phyloP scores from a whole-genome alignment of 805 yeast species.

The Suhomyces pyralidae region DNA sequence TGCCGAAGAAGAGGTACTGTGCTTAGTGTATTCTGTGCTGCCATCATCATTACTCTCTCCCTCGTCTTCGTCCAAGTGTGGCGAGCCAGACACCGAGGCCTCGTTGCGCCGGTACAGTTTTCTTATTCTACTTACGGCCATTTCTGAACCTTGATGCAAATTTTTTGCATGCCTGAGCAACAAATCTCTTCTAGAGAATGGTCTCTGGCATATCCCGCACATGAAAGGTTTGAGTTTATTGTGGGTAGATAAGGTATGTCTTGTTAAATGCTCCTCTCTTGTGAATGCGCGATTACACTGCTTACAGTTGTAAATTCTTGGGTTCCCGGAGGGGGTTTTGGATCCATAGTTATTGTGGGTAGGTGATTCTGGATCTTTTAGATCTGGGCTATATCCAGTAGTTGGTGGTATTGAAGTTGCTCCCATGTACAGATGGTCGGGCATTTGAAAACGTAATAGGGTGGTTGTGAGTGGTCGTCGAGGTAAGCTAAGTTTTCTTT shows the following conservation, averaged over 20 bases:
- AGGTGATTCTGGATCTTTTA: neutral
- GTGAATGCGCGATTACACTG: constrained; percentile 45
- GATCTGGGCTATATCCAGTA: neutral
- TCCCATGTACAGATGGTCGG: neutral
- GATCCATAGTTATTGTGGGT: constrained; percentile 30
- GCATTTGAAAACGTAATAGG: neutral
- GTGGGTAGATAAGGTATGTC: constrained; percentile 43
- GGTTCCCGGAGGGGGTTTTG: constrained; percentile 44
- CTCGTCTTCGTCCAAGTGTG: neutral
- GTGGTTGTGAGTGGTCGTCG: neutral
- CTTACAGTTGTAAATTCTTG: constrained; percentile 39
- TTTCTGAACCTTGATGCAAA: constrained; percentile 42
- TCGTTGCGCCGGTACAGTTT: constrained; percentile 33
- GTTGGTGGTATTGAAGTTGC: neutral
- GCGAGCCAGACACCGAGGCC: neutral
- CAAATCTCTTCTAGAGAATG: constrained; percentile 43
- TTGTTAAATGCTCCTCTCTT: constrained; percentile 44
- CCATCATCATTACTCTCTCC: neutral
- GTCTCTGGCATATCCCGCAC: constrained; percentile 44
- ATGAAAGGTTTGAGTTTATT: constrained; percentile 43
- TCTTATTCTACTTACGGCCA: constrained; percentile 42
- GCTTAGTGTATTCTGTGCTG: neutral
- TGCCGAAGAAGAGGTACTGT: neutral
- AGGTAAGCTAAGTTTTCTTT: neutral
- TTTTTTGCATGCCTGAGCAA: constrained; percentile 44